Conservation (phyloP, 768 basidiomycete genomes). For the Phlebiopsis gigantea region DNA sequence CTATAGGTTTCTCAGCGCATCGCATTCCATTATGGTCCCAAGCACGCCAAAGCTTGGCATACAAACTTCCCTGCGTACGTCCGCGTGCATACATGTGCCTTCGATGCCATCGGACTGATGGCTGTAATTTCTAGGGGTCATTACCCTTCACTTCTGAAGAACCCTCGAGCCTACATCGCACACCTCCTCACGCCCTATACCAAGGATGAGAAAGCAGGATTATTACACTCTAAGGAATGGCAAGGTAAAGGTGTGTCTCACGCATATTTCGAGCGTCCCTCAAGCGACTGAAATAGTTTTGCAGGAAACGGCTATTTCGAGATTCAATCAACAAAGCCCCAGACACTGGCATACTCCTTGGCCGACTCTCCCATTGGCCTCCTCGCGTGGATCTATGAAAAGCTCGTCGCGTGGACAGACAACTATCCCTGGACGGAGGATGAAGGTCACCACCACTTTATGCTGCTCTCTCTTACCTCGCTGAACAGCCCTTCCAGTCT, state of each 20-base stretch:
- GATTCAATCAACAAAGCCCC: constrained; percentile 28
- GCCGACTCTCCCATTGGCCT: constrained; percentile 53
- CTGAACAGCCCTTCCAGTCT: constrained; percentile 31
- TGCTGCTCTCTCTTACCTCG: too few species aligned
- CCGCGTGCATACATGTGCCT: background rate
- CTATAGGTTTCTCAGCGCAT: constrained; percentile 12
- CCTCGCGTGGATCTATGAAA: constrained; percentile 34
- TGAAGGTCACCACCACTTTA: constrained; percentile 32
- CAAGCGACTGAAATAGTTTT: background rate
- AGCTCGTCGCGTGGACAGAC: constrained; percentile 32
- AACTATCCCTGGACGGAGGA: constrained; percentile 53
- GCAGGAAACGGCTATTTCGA: constrained; percentile 26
- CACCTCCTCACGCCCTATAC: constrained; percentile 1
- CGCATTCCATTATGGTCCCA: constrained; percentile 11
- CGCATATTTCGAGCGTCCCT: background rate
- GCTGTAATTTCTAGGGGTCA: background rate
- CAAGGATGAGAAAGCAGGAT: background rate
- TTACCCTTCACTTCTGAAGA: background rate
- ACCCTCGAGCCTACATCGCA: background rate
- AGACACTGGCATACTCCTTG: constrained; percentile 42
- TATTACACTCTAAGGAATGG: background rate
- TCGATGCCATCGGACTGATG: background rate
- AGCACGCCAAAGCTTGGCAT: constrained; percentile 20
- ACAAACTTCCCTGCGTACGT: constrained; percentile 13
- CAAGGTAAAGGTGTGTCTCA: background rate